phyloP scores from a whole-genome alignment of 805 yeast genomes.

The Yarrowia sp. region DNA sequence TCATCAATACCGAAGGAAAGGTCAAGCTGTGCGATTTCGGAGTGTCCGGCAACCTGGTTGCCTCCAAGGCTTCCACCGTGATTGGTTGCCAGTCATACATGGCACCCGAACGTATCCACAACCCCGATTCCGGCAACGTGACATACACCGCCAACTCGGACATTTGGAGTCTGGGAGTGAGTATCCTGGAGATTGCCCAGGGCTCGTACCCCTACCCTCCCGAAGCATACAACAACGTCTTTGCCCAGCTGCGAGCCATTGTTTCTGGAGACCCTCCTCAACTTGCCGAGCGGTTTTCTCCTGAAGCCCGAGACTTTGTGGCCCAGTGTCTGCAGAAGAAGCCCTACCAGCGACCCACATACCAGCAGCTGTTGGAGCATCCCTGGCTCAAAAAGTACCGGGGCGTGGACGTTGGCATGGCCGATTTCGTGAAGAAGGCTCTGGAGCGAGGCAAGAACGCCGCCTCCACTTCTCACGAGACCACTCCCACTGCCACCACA shows the following conservation, averaged over 20 bases:
- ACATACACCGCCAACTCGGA: constrained; percentile 92
- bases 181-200: constrained; percentile 83
- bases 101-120: constrained; percentile 92
- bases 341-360: constrained; percentile 82
- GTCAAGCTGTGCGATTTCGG: constrained; percentile 91
- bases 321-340: constrained; percentile 71
- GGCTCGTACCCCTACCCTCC: constrained; percentile 97
- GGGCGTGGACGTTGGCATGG: constrained; percentile 54
- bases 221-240: constrained; percentile 87
- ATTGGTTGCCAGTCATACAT: constrained; percentile 94
- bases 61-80: constrained; percentile 86
- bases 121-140: constrained; percentile 64
- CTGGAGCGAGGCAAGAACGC: constrained; percentile 19
- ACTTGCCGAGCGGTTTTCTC: constrained; percentile 68
- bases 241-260: constrained; percentile 92
- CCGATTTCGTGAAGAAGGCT: constrained; percentile 49
- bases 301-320: constrained; percentile 85
- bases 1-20: constrained; percentile 76
- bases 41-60: constrained; percentile 89
- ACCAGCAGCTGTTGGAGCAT: constrained; percentile 73
- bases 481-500: constrained; percentile 1
- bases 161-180: constrained; percentile 90
- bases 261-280: constrained; percentile 96
- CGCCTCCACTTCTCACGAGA: not conserved
- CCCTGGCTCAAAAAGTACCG: constrained; percentile 77